Evolutionary conservation across 2,329 filamentous ascomycete genomes (phyloP).

Genomic region (Xylariales sp.): DNA sequence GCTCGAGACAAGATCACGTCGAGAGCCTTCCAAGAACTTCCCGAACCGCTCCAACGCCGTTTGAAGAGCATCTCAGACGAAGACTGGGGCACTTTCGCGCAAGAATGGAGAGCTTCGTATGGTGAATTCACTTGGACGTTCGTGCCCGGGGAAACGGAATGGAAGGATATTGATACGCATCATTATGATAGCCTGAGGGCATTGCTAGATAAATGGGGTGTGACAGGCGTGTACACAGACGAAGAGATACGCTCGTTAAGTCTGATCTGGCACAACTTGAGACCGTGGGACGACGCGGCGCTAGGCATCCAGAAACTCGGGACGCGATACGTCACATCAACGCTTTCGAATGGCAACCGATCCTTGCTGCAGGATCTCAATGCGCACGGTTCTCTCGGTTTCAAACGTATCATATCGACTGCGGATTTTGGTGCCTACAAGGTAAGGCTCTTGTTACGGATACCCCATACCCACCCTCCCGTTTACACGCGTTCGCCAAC

Average conservation of each 20-base stretch:
- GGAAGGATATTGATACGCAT: constrained; percentile 79
- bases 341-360: constrained; percentile 80
- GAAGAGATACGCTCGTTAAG: constrained; percentile 73
- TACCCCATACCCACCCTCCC: constrained; percentile 5
- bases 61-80: constrained; percentile 63
- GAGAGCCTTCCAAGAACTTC: constrained; percentile 57
- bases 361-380: constrained; percentile 74
- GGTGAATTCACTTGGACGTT: constrained; percentile 67
- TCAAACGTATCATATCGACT: constrained; percentile 71
- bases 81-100: constrained; percentile 74
- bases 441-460: constrained; percentile 30
- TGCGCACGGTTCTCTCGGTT: constrained; percentile 68
- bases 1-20: constrained; percentile 62
- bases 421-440: constrained; percentile 82
- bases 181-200: constrained; percentile 71
- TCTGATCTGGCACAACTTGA: constrained; percentile 77
- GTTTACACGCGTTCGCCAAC: constrained; percentile 1
- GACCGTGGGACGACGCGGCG: constrained; percentile 74
- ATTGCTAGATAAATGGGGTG: constrained; percentile 66
- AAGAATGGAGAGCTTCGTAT: constrained; percentile 77
- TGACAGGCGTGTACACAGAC: constrained; percentile 70
- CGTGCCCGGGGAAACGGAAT: constrained; percentile 60
- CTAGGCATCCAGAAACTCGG: constrained; percentile 67
- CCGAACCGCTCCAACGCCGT: constrained; percentile 59
- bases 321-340: constrained; percentile 67